Base-by-base conservation (phyloP, 257 asterid species). In the Solanum microdontum region DNA sequence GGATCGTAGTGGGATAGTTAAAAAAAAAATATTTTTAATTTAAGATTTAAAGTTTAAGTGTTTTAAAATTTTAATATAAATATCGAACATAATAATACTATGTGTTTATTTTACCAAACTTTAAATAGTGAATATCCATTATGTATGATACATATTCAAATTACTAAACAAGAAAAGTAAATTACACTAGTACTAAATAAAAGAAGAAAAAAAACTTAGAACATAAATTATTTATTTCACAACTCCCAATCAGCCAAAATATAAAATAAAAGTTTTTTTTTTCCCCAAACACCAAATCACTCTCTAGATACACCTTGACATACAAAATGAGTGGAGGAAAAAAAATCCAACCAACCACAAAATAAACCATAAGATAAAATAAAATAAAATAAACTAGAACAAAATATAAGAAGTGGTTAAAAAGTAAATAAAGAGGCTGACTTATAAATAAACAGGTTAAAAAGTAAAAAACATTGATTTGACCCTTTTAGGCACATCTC, bases 401-500 rank as follows among this genome's bases (percentile, higher is more conserved):
- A 55, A n/a, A 9, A 68, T 39, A 39, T 26, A 82, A 5, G 1
- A 37, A 82, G 60, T 40, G 72, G 48, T 45, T 13, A 32, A 87
- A 84, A 69, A 75, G 34, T 21, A 8, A 13, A 69, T 32, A 32
- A 40, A 85, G 21, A 86, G 58, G 89, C 88, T 87, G 92, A 87
- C 89, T 90, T 83, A 15, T 87, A 68, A 39, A 66, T 37, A 48
- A 91, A 66, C 80, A 89, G 79, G 51, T 14, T 85, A 89, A 91
- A 82, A 87, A 89, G 91, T 84, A 91, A 92, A 90, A 90, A 94
- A 92, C 94, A 91, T 70, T 87, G 94, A 92, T 90, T 92, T 92
- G 96, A 94, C 93, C 88, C 87, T 84, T 87, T 69, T 89, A 77
- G 93, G 91, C 60, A 91, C 23, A 93, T 91, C 93, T 70, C 91